phyloP scores from a whole-genome alignment of 148 eudicot genomes.

The Vaccinium macrocarpon region DNA sequence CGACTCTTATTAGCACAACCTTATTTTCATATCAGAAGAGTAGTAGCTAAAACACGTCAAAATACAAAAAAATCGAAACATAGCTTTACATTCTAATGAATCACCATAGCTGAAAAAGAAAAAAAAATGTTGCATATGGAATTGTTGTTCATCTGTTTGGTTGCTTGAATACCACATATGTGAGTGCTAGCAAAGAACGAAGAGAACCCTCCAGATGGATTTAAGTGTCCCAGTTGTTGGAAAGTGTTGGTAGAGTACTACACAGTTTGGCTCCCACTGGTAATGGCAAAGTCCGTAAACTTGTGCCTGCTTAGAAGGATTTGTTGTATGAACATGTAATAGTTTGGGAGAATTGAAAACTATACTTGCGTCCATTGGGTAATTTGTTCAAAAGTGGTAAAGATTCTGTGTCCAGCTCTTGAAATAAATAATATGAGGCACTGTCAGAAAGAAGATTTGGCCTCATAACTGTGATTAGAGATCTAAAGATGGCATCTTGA shows the following conservation, averaged over 20 bases:
- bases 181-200: conserved; percentile 72
- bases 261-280: conserved; percentile 36
- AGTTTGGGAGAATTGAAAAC: conserved; percentile 15
- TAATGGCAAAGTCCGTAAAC: conserved; percentile 47
- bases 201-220: conserved; percentile 70
- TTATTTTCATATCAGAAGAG: too few relatives aligned
- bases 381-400: background rate
- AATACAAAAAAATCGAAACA: too few relatives aligned
- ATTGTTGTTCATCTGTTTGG: background rate
- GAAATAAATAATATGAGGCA: background rate
- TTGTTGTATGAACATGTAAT: background rate
- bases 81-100: too few relatives aligned
- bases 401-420: background rate
- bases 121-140: background rate
- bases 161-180: conserved; percentile 44
- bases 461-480: background rate
- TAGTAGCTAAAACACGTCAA: too few relatives aligned
- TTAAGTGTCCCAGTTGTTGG: conserved; percentile 84
- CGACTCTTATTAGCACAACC: too few relatives aligned
- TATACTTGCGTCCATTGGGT: background rate
- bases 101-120: too few relatives aligned
- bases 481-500: background rate
- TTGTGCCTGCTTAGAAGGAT: conserved; percentile 31
- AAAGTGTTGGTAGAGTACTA: conserved; percentile 69
- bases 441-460: background rate